Evolutionary conservation across 805 yeast species (phyloP).

Genomic region (Candida insectalens): DNA sequence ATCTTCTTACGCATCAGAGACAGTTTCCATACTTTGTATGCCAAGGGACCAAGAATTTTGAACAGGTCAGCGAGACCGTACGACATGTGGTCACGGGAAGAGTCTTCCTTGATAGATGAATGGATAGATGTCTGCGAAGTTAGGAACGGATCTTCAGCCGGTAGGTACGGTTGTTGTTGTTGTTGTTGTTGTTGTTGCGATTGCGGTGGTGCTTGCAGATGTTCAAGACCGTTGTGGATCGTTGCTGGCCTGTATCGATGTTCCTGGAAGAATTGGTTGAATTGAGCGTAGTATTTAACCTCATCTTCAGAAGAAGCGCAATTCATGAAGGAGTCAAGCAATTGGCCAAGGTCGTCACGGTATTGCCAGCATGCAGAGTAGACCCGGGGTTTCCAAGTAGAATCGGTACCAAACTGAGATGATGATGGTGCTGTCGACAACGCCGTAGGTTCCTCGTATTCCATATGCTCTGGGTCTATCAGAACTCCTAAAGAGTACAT

Average conservation of each 20-base stretch:
- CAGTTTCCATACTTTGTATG: constrained; percentile 56
- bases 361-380: constrained; percentile 36
- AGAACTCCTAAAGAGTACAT: constrained; percentile 61
- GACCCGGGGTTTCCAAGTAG: constrained; percentile 36
- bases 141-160: neutral
- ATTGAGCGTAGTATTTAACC: constrained; percentile 8
- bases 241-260: constrained; percentile 1
- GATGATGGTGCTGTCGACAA: constrained; percentile 3
- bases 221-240: neutral
- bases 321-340: constrained; percentile 21
- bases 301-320: constrained; percentile 11
- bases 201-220: neutral
- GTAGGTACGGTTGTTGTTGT: neutral
- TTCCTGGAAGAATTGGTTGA: constrained; percentile 18
- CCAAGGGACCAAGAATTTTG: constrained; percentile 50
- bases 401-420: too few species aligned
- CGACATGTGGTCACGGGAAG: constrained; percentile 37
- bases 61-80: constrained; percentile 36
- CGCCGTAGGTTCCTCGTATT: neutral
- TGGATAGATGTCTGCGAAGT: neutral
- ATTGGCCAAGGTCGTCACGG: constrained; percentile 23
- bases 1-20: constrained; percentile 49
- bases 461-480: constrained; percentile 30
- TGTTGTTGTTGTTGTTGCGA: too few species aligned
- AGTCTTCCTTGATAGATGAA: neutral